Evolutionary conservation across 345 rosid species (phyloP).

Genomic region (Eutrema heterophyllum): DNA sequence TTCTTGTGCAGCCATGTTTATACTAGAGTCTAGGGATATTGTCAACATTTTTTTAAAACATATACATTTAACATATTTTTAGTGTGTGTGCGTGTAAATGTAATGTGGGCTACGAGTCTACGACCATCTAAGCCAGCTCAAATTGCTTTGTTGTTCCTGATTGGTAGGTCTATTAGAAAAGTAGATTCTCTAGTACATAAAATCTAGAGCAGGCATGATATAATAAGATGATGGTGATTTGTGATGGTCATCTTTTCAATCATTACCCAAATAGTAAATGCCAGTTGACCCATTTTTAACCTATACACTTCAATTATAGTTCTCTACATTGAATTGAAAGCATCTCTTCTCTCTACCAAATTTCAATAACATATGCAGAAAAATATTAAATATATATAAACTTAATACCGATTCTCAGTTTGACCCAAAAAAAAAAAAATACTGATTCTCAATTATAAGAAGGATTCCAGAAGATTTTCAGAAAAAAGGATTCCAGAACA

Average conservation of each 20-base stretch:
- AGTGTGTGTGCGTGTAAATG: not conserved
- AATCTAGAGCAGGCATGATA: slow-evolving; percentile 12
- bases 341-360: not conserved
- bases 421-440: too few species aligned
- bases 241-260: slow-evolving; percentile 18
- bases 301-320: slow-evolving; percentile 8
- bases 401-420: not conserved
- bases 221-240: slow-evolving; percentile 12
- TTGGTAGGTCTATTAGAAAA: slow-evolving; percentile 5
- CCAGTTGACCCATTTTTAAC: slow-evolving; percentile 17
- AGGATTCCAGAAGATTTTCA: too few species aligned
- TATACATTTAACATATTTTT: not conserved
- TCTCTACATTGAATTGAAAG: slow-evolving; percentile 10
- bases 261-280: slow-evolving; percentile 29
- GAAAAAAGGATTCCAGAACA: not conserved
- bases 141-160: not conserved
- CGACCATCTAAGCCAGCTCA: not conserved
- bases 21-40: not conserved
- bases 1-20: too few species aligned
- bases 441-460: too few species aligned
- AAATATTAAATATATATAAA: not conserved
- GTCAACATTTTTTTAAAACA: too few species aligned
- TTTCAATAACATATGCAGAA: not conserved
- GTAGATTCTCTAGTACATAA: slow-evolving; percentile 19
- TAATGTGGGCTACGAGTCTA: not conserved